Evolutionary conservation across 495 filamentous ascomycete species (phyloP), one percentile per base, ranked within the genome.

Genomic region (Thermochaetoides thermophila): DNA sequence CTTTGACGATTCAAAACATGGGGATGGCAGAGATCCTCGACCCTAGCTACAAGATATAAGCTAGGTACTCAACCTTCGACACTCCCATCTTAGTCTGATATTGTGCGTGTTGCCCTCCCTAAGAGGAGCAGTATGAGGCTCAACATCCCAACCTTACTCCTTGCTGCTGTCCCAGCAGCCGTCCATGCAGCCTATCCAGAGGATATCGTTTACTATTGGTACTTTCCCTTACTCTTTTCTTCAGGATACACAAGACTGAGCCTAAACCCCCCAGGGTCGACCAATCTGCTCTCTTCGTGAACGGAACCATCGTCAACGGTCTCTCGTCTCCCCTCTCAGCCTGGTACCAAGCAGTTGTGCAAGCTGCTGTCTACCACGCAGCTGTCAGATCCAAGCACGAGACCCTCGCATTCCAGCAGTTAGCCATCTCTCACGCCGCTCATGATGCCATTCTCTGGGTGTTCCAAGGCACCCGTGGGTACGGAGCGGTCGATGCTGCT

Each of bases 171-270:
- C 10, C 43, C 43, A 2, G 16, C 36, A 1, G 33, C 30, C 2
- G 42, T 33, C 9, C 34, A 48, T 14, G 54, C 52, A 0, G 49
- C 50, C 2, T 58, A 52, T 23, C 31, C 45, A 1, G 53, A 45
- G 7, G 55, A 58, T 35, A 54, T 58, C 45, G 52, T 58, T 9
- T 49, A 54, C 28, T 54, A 58, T 35, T 58, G 52, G 45, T 49
- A 32, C 12, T 17, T 6, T 6, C 21, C 21, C n/a, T 16, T 11
- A 15, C 4, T 15, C 12, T 10, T 0, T 21, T 10, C 9, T 25
- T 3, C 10, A 9, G 5, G n/a, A 2, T 30, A 16, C 22, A 17
- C 11, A 9, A 16, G 23, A 27, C 4, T 32, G 26, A 3, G 8
- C 17, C 9, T 17, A 7, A 23, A 16, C 16, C 21, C n/a, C 24